Percentiles rank a stretch among this genome's conserved stretches.
Evolutionary conservation across 73 alveolate genomes (phyloP).

Genomic region (Symbiodinium natans): DNA sequence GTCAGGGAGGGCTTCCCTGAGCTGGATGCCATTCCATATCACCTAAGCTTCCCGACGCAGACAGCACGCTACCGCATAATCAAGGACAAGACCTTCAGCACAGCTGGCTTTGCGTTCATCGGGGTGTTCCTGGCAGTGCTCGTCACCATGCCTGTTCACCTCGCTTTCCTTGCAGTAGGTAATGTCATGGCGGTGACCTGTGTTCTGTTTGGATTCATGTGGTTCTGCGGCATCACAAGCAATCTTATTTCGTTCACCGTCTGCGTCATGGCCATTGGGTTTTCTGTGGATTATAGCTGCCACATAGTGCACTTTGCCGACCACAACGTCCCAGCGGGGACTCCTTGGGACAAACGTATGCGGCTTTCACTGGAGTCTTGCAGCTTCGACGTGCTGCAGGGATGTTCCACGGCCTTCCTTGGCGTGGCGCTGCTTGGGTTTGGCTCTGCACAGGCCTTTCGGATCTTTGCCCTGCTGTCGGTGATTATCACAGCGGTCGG

Average conservation of each 20-base stretch:
- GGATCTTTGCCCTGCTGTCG: neutral
- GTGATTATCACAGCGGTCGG: neutral
- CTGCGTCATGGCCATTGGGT: neutral
- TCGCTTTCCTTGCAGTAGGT: neutral
- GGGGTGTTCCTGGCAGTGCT: neutral
- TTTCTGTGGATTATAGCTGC: neutral
- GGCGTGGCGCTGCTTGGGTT: neutral
- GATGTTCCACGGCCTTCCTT: constrained; percentile 2
- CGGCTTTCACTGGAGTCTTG: neutral
- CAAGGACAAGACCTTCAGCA: constrained; percentile 14
- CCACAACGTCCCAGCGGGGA: neutral
- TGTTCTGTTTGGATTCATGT: neutral
- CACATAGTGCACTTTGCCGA: constrained; percentile 10
- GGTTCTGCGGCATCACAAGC: neutral
- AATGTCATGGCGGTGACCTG: neutral
- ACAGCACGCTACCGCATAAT: neutral
- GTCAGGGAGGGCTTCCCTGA: neutral
- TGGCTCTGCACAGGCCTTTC: neutral
- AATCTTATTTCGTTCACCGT: neutral
- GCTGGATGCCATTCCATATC: neutral
- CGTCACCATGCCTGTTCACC: constrained; percentile 14
- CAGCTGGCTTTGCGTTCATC: neutral
- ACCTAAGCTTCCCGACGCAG: neutral
- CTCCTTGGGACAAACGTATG: neutral
- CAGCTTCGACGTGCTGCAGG: constrained; percentile 9